phyloP scores from a whole-genome alignment of 345 rosid species.

The Pugionium cornutum region DNA sequence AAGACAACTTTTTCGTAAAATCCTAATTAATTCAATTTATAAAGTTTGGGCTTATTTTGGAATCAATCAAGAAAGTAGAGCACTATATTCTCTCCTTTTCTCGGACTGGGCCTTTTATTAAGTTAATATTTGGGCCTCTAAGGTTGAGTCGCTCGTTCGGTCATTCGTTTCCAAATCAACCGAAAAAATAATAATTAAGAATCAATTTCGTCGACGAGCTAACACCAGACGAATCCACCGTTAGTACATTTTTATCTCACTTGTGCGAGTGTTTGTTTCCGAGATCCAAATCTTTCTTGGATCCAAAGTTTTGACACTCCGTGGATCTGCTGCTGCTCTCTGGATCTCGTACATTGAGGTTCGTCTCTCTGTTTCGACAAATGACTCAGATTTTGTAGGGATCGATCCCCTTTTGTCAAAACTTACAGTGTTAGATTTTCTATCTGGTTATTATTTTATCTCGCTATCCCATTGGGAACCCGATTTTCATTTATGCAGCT shows the following conservation, averaged over 20 bases:
- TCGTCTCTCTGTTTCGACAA: slow-evolving; percentile 21
- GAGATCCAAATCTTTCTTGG: slow-evolving; percentile 36
- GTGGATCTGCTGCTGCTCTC: slow-evolving; percentile 33
- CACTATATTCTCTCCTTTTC: background rate
- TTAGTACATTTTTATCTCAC: background rate
- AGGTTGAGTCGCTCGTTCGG: slow-evolving; percentile 3
- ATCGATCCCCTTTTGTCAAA: slow-evolving; percentile 21
- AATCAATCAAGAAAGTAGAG: background rate
- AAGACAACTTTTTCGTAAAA: too few relatives aligned
- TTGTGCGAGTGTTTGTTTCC: slow-evolving; percentile 18
- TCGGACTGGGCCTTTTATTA: slow-evolving; percentile 17
- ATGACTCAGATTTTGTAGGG: slow-evolving; percentile 18
- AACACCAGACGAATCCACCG: slow-evolving; percentile 24
- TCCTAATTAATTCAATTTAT: background rate
- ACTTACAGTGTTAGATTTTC: slow-evolving; percentile 27
- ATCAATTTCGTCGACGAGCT: slow-evolving; percentile 10
- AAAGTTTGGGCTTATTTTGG: slow-evolving; percentile 3
- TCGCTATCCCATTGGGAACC: slow-evolving; percentile 8
- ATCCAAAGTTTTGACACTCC: slow-evolving; percentile 18
- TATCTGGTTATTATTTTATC: slow-evolving; percentile 5
- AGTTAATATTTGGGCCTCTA: background rate
- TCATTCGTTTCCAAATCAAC: slow-evolving; percentile 1
- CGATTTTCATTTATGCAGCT: slow-evolving; percentile 9
- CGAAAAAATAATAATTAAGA: background rate
- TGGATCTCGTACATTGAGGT: slow-evolving; percentile 35